Conservation (phyloP, 345 rosid species). For the Luvunga scandens region DNA sequence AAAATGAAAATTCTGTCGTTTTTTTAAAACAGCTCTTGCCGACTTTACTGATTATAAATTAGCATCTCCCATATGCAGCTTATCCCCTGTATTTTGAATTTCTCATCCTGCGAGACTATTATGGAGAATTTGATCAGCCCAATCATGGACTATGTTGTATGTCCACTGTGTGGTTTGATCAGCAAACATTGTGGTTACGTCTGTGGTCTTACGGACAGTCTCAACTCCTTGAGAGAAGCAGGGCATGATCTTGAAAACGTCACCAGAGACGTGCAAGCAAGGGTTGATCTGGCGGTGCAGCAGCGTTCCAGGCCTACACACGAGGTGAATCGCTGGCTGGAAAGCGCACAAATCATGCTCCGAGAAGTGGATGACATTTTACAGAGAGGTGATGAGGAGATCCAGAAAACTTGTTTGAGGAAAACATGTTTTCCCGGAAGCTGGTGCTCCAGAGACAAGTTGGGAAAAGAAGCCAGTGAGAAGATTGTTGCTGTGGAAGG, state of each 20-base stretch:
- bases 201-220: background rate
- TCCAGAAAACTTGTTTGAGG: background rate
- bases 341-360: background rate
- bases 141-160: background rate
- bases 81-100: no score
- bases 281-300: background rate
- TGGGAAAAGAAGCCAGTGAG: background rate
- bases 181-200: background rate
- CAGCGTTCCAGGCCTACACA: background rate
- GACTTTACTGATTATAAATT: no score
- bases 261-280: background rate
- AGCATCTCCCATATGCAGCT: no score
- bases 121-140: background rate
- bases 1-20: no score
- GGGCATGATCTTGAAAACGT: background rate
- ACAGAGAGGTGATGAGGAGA: background rate
- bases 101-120: no score
- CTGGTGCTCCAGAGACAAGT: background rate
- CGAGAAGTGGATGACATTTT: background rate
- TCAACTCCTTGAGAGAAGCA: background rate
- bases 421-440: background rate
- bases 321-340: slow-evolving; percentile 1
- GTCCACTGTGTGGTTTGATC: background rate
- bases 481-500: background rate
- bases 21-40: no score